Base-by-base conservation (phyloP, 2,329 filamentous ascomycete genomes). In the Arthrobotrys pseudoclavata region DNA sequence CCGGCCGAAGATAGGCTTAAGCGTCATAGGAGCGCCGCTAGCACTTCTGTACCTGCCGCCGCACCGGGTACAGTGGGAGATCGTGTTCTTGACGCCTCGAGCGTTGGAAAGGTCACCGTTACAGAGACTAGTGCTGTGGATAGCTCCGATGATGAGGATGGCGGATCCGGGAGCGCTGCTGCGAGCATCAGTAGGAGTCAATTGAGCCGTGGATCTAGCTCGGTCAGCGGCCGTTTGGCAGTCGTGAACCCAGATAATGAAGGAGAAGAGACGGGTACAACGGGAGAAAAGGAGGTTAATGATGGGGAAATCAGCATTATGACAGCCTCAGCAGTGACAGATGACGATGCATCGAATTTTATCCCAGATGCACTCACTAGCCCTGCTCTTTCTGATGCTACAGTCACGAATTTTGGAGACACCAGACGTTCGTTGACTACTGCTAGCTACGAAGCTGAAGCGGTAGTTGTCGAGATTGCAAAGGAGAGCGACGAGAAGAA, bases 1-100 rank as follows among this genome's bases (percentile, higher is more conserved):
- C 88, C 91, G 0, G 87, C 89, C 0, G 92, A 95, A 77, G 91
- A 94, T 81, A 89, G 91, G 42, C 85, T 93, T 48, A 88, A 90
- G 71, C 85, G 90, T 60, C 87, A 90, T 68, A 92, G 75, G 42
- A 79, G 75, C 29, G 75, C 50, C n/a, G 75, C 75, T 29, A 69
- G 68, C 26, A 45, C 68, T 15, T 48, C 68, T 7, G 64, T 79
- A 29, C 61, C 67, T 18, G 40, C 68, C 6, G 29, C 50, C 3
- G 40, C 63, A 22, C 57, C 55, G 3, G 69, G 55, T 60, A 20
- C 62, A 48, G 68, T 70, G 22, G 67, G 66, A 6, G 74, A 77
- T 48, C 74, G 74, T 13, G 74, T 71, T 15, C 85, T 74, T 13
- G 63, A 75, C 15, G 69, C 64, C 20, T 69, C 69, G 5, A 75